Conservation (phyloP, 192 early-diverging fungal species). For the Phycomyces nitens region DNA sequence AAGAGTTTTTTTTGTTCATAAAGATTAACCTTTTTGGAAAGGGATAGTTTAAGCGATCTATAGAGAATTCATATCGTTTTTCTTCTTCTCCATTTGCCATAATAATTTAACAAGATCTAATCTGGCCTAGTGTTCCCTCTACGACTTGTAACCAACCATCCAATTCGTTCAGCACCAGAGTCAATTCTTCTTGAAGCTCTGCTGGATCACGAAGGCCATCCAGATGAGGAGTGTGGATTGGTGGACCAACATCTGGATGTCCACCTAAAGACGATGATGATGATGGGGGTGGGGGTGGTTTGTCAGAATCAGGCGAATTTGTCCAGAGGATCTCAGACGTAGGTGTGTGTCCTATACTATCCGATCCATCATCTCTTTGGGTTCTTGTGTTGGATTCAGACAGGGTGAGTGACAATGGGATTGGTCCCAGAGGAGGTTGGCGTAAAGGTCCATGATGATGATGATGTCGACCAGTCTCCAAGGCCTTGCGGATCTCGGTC, state of each 20-base stretch:
- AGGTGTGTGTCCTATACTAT: no score
- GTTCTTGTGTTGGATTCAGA: no score
- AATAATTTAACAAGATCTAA: not conserved
- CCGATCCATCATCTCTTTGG: no score
- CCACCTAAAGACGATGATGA: not conserved
- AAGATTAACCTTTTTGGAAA: no score
- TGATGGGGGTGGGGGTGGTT: not conserved
- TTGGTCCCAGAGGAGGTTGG: not conserved
- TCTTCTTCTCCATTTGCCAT: not conserved
- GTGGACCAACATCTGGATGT: not conserved
- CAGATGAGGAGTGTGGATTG: not conserved
- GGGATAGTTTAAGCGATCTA: no score
- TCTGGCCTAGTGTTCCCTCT: not conserved
- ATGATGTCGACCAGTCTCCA: not conserved
- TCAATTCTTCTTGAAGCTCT: not conserved
- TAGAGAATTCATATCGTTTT: no score
- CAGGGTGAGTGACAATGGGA: not conserved
- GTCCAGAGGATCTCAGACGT: no score
- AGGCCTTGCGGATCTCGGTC: not conserved
- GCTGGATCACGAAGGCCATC: not conserved
- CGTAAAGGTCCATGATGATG: not conserved
- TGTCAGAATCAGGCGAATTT: no score
- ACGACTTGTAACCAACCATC: not conserved
- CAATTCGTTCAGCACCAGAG: not conserved
- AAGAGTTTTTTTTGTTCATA: no score